phyloP scores from a whole-genome alignment of 225 moss, liverwort and hornwort species.

The Polytrichum commune region DNA sequence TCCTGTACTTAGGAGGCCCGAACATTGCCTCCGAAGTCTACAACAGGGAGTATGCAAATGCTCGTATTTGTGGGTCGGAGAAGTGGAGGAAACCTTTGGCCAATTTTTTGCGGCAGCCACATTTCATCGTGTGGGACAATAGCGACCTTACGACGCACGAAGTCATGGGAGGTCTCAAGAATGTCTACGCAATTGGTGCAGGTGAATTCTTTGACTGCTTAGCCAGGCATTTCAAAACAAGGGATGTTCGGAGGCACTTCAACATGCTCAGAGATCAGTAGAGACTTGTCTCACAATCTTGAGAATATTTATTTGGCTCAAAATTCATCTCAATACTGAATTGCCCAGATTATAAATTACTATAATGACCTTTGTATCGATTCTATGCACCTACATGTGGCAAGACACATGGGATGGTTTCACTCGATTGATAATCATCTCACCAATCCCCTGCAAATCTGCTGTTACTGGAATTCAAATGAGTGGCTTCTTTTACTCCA shows the following conservation, averaged over 20 bases:
- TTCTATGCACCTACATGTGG: too few species aligned
- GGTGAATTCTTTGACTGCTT: slow-evolving; percentile 30
- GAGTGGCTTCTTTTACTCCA: too few species aligned
- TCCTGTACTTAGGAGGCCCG: slow-evolving; percentile 85
- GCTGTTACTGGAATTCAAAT: not conserved
- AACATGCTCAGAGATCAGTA: too few species aligned
- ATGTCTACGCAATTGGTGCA: slow-evolving; percentile 95
- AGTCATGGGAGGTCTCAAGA: slow-evolving; percentile 97
- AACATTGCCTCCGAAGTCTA: slow-evolving; percentile 97
- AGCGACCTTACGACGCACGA: slow-evolving; percentile 87
- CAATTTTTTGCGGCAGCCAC: slow-evolving; percentile 80
- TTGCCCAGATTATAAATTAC: too few species aligned
- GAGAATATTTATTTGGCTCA: too few species aligned
- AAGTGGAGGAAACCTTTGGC: slow-evolving; percentile 83
- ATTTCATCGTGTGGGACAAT: slow-evolving; percentile 98
- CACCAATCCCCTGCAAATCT: not conserved
- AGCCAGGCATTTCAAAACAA: too few species aligned
- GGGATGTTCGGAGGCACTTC: too few species aligned
- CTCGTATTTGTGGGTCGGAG: slow-evolving; percentile 87
- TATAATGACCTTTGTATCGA: too few species aligned
- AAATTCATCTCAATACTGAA: too few species aligned
- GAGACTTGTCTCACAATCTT: too few species aligned
- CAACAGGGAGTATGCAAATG: slow-evolving; percentile 91
- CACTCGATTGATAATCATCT: too few species aligned
- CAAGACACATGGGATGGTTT: too few species aligned